A percentile compares a stretch with the other conserved stretches of the same genome.
phyloP scores from a whole-genome alignment of 257 asterid genomes.

The Striga asiatica region DNA sequence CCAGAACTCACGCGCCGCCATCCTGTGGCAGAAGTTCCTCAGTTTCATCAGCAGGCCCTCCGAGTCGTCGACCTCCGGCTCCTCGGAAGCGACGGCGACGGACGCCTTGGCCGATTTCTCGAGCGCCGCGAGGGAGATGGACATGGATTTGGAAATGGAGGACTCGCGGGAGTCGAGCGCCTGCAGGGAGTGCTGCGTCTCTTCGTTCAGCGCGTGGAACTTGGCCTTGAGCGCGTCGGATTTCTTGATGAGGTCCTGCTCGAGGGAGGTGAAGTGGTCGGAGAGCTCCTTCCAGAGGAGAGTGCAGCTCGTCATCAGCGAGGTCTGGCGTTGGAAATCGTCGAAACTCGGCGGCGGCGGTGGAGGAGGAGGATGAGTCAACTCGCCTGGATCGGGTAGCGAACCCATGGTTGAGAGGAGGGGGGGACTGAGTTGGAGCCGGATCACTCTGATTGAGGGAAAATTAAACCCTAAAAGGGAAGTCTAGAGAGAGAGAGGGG shows the following conservation, averaged over 20 bases:
- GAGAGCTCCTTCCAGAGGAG: conserved; percentile 97
- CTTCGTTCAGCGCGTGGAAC: conserved; percentile 33
- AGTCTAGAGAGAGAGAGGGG: conserved; percentile 28
- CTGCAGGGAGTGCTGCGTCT: conserved; percentile 45
- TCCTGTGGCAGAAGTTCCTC: conserved; percentile 41
- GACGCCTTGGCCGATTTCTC: conserved; percentile 32
- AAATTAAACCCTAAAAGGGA: conserved; percentile 37
- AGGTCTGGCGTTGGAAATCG: conserved; percentile 93
- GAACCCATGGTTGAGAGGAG: conserved; percentile 49
- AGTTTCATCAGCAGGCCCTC: conserved; percentile 51
- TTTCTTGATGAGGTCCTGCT: conserved; percentile 61
- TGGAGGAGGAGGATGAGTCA: conserved; percentile 37
- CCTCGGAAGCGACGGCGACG: conserved; percentile 16
- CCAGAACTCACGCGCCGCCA: conserved; percentile 77
- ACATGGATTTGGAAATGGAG: conserved; percentile 48
- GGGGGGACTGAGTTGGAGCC: conserved; percentile 16
- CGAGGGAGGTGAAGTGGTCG: conserved; percentile 85
- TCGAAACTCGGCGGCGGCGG: conserved; percentile 75
- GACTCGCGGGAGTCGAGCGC: conserved; percentile 69
- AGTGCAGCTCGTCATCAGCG: conserved; percentile 96
- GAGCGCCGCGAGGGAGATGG: conserved; percentile 32
- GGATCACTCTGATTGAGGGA: conserved; percentile 4
- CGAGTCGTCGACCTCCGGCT: conserved; percentile 56
- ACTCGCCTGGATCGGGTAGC: conserved; percentile 92
- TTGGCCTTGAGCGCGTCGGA: conserved; percentile 59